Percentiles rank a stretch among this genome's conserved stretches.
phyloP scores from a whole-genome alignment of 495 filamentous ascomycete genomes.

The Terfezia boudieri region DNA sequence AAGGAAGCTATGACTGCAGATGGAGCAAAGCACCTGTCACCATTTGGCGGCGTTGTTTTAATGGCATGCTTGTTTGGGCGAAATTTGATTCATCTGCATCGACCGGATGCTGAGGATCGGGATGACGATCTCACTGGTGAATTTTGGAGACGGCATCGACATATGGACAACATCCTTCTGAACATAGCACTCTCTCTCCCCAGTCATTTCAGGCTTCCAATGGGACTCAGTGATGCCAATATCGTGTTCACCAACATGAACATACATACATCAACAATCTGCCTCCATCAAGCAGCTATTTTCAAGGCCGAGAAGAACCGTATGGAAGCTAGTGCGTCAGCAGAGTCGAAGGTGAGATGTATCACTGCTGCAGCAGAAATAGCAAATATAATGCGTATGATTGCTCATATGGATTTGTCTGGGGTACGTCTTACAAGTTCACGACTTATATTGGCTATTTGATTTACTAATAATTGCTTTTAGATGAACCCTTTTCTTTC shows the following conservation, averaged over 20 bases:
- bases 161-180: constrained; percentile 72
- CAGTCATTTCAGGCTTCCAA: constrained; percentile 57
- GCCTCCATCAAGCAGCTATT: constrained; percentile 90
- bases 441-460: neutral
- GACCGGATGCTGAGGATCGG: constrained; percentile 57
- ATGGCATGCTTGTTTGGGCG: constrained; percentile 78
- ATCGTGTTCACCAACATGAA: constrained; percentile 92
- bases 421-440: constrained; percentile 33
- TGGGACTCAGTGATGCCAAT: constrained; percentile 55
- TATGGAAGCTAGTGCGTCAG: constrained; percentile 50
- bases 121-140: constrained; percentile 80
- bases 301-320: constrained; percentile 87
- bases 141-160: constrained; percentile 87
- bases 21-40: constrained; percentile 45
- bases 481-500: constrained; percentile 94
- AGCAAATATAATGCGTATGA: constrained; percentile 88
- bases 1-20: constrained; percentile 47
- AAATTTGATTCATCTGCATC: constrained; percentile 86
- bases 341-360: constrained; percentile 79
- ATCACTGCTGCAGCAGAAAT: constrained; percentile 87
- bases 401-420: constrained; percentile 70
- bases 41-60: constrained; percentile 62
- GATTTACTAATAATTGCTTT: neutral
- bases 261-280: constrained; percentile 90
- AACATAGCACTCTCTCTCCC: constrained; percentile 71